A percentile compares a stretch with the other conserved stretches of the same genome.
These are phyloP conservation scores for Cryptosporidium felis DNA, from an alignment of 169 alveolate species.

Conservation along the genomic window DNA sequence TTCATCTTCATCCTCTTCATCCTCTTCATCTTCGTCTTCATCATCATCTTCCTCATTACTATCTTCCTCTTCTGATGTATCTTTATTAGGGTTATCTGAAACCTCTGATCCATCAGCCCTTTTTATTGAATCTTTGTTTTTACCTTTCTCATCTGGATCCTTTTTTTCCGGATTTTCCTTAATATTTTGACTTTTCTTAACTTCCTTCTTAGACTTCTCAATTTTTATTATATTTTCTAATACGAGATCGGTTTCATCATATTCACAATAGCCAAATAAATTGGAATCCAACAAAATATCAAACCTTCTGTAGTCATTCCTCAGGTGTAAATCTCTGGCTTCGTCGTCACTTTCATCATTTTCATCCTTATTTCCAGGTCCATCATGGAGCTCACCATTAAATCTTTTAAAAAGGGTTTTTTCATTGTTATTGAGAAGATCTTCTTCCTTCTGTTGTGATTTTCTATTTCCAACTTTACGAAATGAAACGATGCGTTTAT, in stretches of 20 bases:
- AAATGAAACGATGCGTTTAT: too few relatives aligned
- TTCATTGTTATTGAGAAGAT: too few relatives aligned
- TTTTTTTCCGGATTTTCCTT: not conserved
- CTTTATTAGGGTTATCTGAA: not conserved
- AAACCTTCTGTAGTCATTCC: slow-evolving; percentile 53
- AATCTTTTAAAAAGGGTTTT: too few relatives aligned
- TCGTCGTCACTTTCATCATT: slow-evolving; percentile 44
- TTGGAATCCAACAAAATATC: slow-evolving; percentile 6
- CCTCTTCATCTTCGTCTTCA: not conserved
- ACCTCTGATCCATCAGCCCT: not conserved
- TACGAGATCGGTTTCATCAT: slow-evolving; percentile 9
- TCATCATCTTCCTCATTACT: not conserved
- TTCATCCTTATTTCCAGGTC: not conserved
- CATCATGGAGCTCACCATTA: not conserved
- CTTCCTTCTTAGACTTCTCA: not conserved
- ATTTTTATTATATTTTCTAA: not conserved
- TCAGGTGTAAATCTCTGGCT: slow-evolving; percentile 28
- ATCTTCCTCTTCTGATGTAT: not conserved
- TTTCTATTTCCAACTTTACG: too few relatives aligned
- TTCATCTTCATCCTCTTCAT: not conserved
- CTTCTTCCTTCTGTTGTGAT: too few relatives aligned
- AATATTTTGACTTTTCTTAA: not conserved
- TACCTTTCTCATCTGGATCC: not conserved
- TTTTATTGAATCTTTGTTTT: not conserved
- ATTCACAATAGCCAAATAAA: slow-evolving; percentile 54